Conservation (phyloP, 2,329 filamentous ascomycete genomes). For the Xylariales sp. region DNA sequence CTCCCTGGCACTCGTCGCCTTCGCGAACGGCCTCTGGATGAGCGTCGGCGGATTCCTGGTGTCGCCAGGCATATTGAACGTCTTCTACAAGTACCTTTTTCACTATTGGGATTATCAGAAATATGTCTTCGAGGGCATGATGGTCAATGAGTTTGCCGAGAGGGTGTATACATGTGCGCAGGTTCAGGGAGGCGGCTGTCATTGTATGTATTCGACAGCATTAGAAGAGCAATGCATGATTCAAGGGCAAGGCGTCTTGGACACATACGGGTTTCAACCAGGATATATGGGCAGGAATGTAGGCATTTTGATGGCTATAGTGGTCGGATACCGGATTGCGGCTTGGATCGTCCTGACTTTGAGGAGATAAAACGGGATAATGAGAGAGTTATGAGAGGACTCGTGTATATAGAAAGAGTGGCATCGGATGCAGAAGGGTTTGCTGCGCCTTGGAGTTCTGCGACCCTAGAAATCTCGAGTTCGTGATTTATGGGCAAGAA, state of each 20-base stretch:
- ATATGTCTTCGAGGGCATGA: conserved; percentile 89
- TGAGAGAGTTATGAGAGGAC: neutral
- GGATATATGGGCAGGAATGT: conserved; percentile 64
- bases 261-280: conserved; percentile 63
- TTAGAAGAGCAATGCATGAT: conserved; percentile 64
- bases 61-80: conserved; percentile 65
- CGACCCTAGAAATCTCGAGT: too few species aligned
- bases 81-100: conserved; percentile 82
- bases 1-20: conserved; percentile 72
- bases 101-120: conserved; percentile 34
- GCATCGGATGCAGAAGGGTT: neutral
- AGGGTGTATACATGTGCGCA: conserved; percentile 57
- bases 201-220: conserved; percentile 67
- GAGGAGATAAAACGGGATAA: conserved; percentile 14
- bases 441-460: too few species aligned
- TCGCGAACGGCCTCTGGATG: conserved; percentile 90
- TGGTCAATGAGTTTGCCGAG: conserved; percentile 77
- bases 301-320: conserved; percentile 74
- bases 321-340: conserved; percentile 65
- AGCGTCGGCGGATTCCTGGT: conserved; percentile 80
- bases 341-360: conserved; percentile 57
- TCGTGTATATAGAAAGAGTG: neutral
- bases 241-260: conserved; percentile 64
- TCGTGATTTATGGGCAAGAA: too few species aligned
- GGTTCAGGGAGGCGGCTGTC: conserved; percentile 38